phyloP scores from a whole-genome alignment of 371 early-diverging fungal genomes.

The Apophysomyces trapeziformis region DNA sequence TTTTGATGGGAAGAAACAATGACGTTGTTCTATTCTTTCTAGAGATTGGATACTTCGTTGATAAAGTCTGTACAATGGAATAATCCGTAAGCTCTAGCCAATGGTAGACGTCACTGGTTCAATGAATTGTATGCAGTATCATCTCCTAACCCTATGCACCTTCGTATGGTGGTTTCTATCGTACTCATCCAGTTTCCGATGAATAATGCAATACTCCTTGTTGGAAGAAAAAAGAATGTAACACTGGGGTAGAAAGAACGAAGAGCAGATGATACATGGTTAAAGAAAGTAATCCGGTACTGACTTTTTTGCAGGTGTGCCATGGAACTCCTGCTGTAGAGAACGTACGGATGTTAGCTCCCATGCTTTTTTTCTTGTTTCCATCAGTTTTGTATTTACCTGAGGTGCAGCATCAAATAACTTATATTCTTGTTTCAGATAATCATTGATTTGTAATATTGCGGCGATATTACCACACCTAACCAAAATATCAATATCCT shows the following conservation, averaged over 20 bases:
- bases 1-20: too few species aligned
- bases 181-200: conserved; percentile 1
- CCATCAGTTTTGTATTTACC: conserved; percentile 21
- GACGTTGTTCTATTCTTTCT: not conserved
- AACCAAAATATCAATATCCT: conserved; percentile 8
- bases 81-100: not conserved
- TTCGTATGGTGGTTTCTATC: not conserved
- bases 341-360: too few species aligned
- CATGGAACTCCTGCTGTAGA: conserved; percentile 73
- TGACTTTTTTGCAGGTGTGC: conserved; percentile 76
- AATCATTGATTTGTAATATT: conserved; percentile 95
- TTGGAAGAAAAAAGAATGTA: conserved; percentile 9
- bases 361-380: too few species aligned
- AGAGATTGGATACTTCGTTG: not conserved
- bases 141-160: not conserved
- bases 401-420: conserved; percentile 89
- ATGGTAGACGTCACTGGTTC: not conserved
- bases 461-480: conserved; percentile 99
- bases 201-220: conserved; percentile 9
- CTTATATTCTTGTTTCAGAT: conserved; percentile 81
- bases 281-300: conserved; percentile 94
- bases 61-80: not conserved
- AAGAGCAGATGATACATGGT: conserved; percentile 14
- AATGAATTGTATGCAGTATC: not conserved
- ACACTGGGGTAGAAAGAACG: not conserved